Base-by-base conservation (phyloP, 495 filamentous ascomycete species). In the Saxophila tyrrhenica region DNA sequence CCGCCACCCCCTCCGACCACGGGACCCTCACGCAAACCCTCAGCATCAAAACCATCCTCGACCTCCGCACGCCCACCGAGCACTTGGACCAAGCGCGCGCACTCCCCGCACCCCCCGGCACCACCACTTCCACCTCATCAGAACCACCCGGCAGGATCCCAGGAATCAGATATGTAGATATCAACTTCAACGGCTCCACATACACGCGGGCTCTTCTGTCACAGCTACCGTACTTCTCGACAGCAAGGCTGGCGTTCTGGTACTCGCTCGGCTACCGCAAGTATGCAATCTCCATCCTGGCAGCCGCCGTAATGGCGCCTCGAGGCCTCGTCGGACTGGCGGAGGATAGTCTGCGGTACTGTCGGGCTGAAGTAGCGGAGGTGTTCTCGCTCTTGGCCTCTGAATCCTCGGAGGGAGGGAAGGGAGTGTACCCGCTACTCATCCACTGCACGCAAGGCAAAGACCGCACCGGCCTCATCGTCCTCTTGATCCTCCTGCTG, bases 381-480 rank as follows among this genome's bases (percentile, higher is more conserved):
- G n/a, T n/a, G n/a, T n/a, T n/a, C n/a, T n/a, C n/a, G n/a, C n/a
- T n/a, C n/a, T n/a, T n/a, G n/a, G n/a, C n/a, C n/a, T n/a, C n/a
- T n/a, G n/a, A n/a, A n/a, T n/a, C n/a, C n/a, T n/a, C n/a, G n/a
- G n/a, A n/a, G n/a, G n/a, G n/a, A n/a, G n/a, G n/a, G n/a, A n/a
- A n/a, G n/a, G n/a, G n/a, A n/a, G 77, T 95, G 16, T 82, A 82
- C 39, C 86, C 86, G 0, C 55, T 80, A 3, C 64, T 91, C 2
- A 63, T 90, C 3, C 88, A 92, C 70, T 94, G 89, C 69, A 89
- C 87, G 2, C 86, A 92, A 63, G 89, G 89, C 35, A 95, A 95
- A 62, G 89, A 94, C 64, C 78, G 87, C 0, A 92, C 88, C 0
- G 89, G 89, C 0, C 70, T 92, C 1, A 70, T 86, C 21, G 67